Evolutionary conservation across 2,329 filamentous ascomycete species (phyloP).

Genomic region (Aspergillus unguis): DNA sequence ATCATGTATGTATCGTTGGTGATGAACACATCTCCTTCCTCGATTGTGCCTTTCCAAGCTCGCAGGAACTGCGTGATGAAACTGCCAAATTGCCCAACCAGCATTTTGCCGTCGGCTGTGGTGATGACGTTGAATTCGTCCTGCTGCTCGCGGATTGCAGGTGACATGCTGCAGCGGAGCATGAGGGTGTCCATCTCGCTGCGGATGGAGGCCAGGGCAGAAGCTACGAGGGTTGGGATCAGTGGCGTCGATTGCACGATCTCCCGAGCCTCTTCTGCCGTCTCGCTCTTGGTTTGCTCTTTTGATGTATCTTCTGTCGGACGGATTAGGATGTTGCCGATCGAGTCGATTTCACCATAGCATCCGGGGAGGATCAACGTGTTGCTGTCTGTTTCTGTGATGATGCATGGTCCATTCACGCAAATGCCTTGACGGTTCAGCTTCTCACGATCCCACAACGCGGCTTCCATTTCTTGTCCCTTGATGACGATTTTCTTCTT

Average conservation of each 20-base stretch:
- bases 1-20: slow-evolving; percentile 52
- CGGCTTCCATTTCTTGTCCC: slow-evolving; percentile 41
- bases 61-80: slow-evolving; percentile 50
- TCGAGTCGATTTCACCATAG: slow-evolving; percentile 46
- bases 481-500: slow-evolving; percentile 42
- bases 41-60: slow-evolving; percentile 47
- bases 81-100: slow-evolving; percentile 52
- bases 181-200: slow-evolving; percentile 52
- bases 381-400: slow-evolving; percentile 53
- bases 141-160: slow-evolving; percentile 51
- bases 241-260: slow-evolving; percentile 40
- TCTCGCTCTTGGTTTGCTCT: slow-evolving; percentile 26
- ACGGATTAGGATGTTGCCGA: slow-evolving; percentile 50
- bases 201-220: slow-evolving; percentile 46
- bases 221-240: slow-evolving; percentile 45
- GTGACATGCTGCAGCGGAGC: slow-evolving; percentile 52
- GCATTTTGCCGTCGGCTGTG: slow-evolving; percentile 48
- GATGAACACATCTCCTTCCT: slow-evolving; percentile 51
- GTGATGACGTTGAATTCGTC: slow-evolving; percentile 56
- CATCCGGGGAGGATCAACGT: slow-evolving; percentile 50
- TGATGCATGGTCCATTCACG: slow-evolving; percentile 46
- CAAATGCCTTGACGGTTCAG: slow-evolving; percentile 41
- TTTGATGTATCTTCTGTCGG: slow-evolving; percentile 28
- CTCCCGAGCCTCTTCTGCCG: slow-evolving; percentile 35
- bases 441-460: slow-evolving; percentile 45